Evolutionary conservation across 2,329 filamentous ascomycete genomes (phyloP).

Genomic region (Cucurbitaria berberidis): DNA sequence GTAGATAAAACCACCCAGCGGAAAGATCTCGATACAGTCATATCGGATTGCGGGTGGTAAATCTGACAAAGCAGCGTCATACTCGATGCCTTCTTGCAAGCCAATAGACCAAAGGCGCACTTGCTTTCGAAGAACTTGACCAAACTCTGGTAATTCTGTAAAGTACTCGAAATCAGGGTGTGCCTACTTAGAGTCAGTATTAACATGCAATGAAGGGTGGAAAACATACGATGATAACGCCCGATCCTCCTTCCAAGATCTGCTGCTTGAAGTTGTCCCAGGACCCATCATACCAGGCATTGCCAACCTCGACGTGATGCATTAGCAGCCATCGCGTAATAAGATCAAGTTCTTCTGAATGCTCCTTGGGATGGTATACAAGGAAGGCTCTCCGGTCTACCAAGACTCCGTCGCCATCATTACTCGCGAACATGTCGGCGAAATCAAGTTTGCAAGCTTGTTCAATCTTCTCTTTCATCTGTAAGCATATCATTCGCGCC

Average conservation of each 20-base stretch:
- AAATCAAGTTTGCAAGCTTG: conserved; percentile 27
- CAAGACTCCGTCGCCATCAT: conserved; percentile 6
- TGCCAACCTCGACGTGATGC: conserved; percentile 37
- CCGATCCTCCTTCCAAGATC: conserved; percentile 24
- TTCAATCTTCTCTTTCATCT: conserved; percentile 28
- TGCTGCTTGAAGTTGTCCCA: conserved; percentile 36
- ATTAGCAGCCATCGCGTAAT: conserved; percentile 41
- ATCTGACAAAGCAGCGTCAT: conserved; percentile 19
- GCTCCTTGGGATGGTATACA: conserved; percentile 35
- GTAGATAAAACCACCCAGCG: conserved; percentile 48
- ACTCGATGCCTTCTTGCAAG: conserved; percentile 23
- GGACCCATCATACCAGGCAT: conserved; percentile 27
- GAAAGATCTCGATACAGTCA: conserved; percentile 46
- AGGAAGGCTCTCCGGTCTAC: conserved; percentile 35
- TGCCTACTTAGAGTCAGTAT: conserved; percentile 25
- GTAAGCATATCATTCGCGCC: background rate
- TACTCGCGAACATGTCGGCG: conserved; percentile 30
- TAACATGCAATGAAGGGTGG: no score
- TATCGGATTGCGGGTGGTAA: conserved; percentile 20
- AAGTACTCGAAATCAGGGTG: conserved; percentile 42
- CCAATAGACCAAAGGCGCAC: conserved; percentile 47
- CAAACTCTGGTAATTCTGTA: conserved; percentile 41
- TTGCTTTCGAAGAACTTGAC: conserved; percentile 35
- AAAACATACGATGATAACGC: conserved; percentile 36
- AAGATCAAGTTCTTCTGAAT: conserved; percentile 37